phyloP scores from a whole-genome alignment of 139 green algal genomes.

The Micractinium sp. region DNA sequence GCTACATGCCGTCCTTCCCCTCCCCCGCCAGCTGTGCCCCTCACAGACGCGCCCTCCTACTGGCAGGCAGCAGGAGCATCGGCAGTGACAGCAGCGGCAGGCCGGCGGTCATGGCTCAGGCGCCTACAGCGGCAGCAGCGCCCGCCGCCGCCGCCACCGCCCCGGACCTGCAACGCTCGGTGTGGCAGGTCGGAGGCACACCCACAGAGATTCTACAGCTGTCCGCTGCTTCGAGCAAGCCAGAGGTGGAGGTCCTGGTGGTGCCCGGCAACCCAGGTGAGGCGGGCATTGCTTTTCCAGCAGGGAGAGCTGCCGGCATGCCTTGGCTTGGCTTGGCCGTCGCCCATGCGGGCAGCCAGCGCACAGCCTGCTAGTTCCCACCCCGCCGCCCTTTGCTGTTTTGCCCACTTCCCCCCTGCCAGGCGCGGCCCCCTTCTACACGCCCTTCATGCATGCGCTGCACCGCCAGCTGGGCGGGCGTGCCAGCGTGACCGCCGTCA shows the following conservation, averaged over 20 bases:
- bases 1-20: no score
- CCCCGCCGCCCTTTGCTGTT: no score
- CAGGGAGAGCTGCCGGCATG: no score
- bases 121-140: background rate
- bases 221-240: background rate
- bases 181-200: constrained; percentile 2
- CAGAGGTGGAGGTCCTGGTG: constrained; percentile 5
- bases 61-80: no score
- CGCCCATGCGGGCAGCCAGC: no score
- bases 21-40: no score
- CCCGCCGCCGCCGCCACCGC: background rate
- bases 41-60: no score
- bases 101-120: background rate
- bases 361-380: no score
- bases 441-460: constrained; percentile 12
- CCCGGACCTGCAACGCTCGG: background rate
- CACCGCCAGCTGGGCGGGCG: background rate
- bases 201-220: background rate
- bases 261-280: constrained; percentile 13
- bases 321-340: no score
- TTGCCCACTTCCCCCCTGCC: background rate
- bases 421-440: constrained; percentile 7
- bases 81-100: background rate
- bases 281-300: no score
- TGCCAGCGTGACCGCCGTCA: background rate